Conservation (phyloP, 164 flowering plant species). For the Umbellularia californica region DNA sequence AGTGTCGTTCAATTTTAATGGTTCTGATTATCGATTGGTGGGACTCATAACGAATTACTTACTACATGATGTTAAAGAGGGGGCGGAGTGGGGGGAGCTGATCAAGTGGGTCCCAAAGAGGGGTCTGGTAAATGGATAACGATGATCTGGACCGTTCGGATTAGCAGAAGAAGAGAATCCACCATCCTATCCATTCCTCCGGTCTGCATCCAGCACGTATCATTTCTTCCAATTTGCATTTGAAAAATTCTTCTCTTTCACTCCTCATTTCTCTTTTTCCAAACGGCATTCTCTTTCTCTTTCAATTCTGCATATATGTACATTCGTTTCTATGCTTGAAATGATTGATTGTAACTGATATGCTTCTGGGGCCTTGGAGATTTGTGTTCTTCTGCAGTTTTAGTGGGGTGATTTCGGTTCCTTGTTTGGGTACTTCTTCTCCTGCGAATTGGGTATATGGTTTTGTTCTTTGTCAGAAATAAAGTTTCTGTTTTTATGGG, state of each 20-base stretch:
- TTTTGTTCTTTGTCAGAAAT: background rate
- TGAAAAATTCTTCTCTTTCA: background rate
- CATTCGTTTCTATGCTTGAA: background rate
- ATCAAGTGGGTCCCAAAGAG: background rate
- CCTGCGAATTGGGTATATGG: background rate
- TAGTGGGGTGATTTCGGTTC: background rate
- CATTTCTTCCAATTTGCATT: background rate
- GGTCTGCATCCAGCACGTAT: too few species aligned
- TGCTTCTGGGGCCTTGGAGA: slow-evolving; percentile 23
- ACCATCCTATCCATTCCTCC: slow-evolving; percentile 5
- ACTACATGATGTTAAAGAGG: too few species aligned
- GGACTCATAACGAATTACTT: too few species aligned
- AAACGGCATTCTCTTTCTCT: background rate
- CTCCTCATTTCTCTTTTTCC: background rate
- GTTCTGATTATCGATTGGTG: too few species aligned
- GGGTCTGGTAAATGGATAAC: slow-evolving; percentile 20
- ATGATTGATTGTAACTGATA: background rate
- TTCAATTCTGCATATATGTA: slow-evolving; percentile 15
- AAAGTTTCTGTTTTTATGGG: background rate
- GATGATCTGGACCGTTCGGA: slow-evolving; percentile 21
- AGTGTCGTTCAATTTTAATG: too few species aligned
- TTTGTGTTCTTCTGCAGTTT: slow-evolving; percentile 8
- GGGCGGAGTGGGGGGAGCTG: background rate
- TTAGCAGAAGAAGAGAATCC: slow-evolving; percentile 18
- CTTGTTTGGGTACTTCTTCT: slow-evolving; percentile 15